phyloP scores from a whole-genome alignment of 1,139 yeast species.

The Trichomonascaceae sp. region DNA sequence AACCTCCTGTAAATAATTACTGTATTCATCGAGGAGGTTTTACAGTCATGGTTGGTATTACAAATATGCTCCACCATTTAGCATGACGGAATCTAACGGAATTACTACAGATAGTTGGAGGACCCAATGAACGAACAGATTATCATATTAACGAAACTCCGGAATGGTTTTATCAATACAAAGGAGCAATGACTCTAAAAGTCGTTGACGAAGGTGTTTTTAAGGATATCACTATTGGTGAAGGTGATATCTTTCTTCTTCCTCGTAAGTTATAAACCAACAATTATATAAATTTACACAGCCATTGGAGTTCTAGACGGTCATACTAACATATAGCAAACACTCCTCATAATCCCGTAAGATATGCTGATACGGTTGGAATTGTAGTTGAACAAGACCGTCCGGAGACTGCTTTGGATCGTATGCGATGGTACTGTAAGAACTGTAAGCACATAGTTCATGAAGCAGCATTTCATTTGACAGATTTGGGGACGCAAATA shows the following conservation, averaged over 20 bases:
- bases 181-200: slow-evolving; percentile 76
- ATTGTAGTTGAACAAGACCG: slow-evolving; percentile 93
- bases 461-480: slow-evolving; percentile 66
- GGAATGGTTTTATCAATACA: slow-evolving; percentile 83
- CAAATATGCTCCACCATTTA: neutral
- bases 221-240: slow-evolving; percentile 65
- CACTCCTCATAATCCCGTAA: slow-evolving; percentile 84
- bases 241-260: slow-evolving; percentile 81
- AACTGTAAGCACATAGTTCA: slow-evolving; percentile 59
- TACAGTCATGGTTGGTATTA: slow-evolving; percentile 66
- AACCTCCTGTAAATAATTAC: slow-evolving; percentile 89
- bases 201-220: slow-evolving; percentile 82
- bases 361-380: slow-evolving; percentile 82
- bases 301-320: neutral
- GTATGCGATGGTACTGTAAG: slow-evolving; percentile 80
- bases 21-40: slow-evolving; percentile 89
- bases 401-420: slow-evolving; percentile 62
- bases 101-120: slow-evolving; percentile 62
- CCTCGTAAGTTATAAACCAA: slow-evolving; percentile 38
- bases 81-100: slow-evolving; percentile 2
- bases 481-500: slow-evolving; percentile 85
- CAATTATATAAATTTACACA: neutral
- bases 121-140: slow-evolving; percentile 90
- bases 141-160: slow-evolving; percentile 93
- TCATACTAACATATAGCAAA: slow-evolving; percentile 39